phyloP scores from a whole-genome alignment of 257 asterid species.

The Haberlea rhodopensis region DNA sequence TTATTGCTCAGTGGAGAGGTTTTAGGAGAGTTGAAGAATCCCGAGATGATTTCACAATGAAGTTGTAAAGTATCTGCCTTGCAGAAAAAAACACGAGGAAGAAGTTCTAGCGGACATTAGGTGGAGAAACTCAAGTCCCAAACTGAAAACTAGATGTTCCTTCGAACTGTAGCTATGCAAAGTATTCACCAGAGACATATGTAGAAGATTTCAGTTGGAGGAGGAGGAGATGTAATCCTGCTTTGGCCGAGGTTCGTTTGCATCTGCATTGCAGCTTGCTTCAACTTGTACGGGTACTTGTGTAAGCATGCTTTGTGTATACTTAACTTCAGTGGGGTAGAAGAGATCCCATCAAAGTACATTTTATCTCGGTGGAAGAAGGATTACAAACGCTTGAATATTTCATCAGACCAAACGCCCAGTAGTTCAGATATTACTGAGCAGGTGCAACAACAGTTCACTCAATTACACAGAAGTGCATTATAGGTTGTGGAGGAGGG shows the following conservation, averaged over 20 bases:
- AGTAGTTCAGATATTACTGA: conserved; percentile 33
- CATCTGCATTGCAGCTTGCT: conserved; percentile 81
- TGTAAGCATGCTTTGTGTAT: conserved; percentile 77
- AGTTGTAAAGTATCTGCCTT: conserved; percentile 86
- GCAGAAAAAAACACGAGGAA: conserved; percentile 77
- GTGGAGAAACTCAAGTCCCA: conserved; percentile 52
- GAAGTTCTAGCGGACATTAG: conserved; percentile 63
- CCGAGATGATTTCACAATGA: conserved; percentile 88
- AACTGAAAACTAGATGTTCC: conserved; percentile 63
- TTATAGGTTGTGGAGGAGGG: conserved; percentile 88
- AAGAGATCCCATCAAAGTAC: conserved; percentile 68
- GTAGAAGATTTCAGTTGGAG: conserved; percentile 63
- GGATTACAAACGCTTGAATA: conserved; percentile 55
- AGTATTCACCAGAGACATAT: conserved; percentile 55
- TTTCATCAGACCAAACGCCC: conserved; percentile 28
- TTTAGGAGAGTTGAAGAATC: conserved; percentile 48
- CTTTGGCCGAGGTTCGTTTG: conserved; percentile 69
- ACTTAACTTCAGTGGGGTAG: conserved; percentile 73
- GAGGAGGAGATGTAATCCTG: conserved; percentile 90
- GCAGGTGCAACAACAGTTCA: conserved; percentile 41
- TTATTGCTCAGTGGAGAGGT: conserved; percentile 37
- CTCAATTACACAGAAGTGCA: conserved; percentile 61
- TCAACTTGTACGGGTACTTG: conserved; percentile 72
- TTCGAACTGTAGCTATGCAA: conserved; percentile 69
- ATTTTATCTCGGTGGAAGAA: conserved; percentile 66